Evolutionary conservation across 495 filamentous ascomycete genomes (phyloP).

Genomic region (Cryomyces minteri): DNA sequence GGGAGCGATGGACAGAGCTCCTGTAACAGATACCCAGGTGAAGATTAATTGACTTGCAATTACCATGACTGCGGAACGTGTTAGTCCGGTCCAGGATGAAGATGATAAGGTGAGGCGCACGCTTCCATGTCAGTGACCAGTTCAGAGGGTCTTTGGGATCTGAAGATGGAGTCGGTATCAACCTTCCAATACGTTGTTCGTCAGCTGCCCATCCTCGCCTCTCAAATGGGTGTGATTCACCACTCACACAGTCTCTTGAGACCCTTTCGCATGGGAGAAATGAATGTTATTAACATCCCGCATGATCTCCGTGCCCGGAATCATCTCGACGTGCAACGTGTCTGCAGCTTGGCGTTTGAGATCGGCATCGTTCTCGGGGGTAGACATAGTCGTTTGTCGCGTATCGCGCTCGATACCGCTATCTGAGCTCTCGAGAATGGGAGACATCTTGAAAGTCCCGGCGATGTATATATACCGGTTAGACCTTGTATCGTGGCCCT

Average conservation of each 20-base stretch:
- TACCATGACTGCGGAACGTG: conserved; percentile 3
- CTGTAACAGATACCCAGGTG: conserved; percentile 35
- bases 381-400: too few species aligned
- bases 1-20: conserved; percentile 33
- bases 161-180: conserved; percentile 13
- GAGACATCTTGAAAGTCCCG: too few species aligned
- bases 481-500: too few species aligned
- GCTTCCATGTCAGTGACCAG: not conserved
- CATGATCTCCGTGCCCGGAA: conserved; percentile 47
- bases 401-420: too few species aligned
- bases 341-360: too few species aligned
- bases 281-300: conserved; percentile 18
- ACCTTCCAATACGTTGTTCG: too few species aligned
- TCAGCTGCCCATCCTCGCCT: too few species aligned
- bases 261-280: conserved; percentile 23
- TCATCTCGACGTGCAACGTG: conserved; percentile 26
- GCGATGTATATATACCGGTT: too few species aligned
- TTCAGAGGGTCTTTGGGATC: conserved; percentile 22
- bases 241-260: conserved; percentile 25
- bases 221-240: conserved; percentile 16
- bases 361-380: too few species aligned
- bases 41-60: conserved; percentile 23
- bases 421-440: too few species aligned
- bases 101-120: not conserved
- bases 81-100: not conserved